These are phyloP conservation scores for Aspergillus glaucus DNA, from an alignment of 2,329 filamentous ascomycete species.

Conservation along the genomic window DNA sequence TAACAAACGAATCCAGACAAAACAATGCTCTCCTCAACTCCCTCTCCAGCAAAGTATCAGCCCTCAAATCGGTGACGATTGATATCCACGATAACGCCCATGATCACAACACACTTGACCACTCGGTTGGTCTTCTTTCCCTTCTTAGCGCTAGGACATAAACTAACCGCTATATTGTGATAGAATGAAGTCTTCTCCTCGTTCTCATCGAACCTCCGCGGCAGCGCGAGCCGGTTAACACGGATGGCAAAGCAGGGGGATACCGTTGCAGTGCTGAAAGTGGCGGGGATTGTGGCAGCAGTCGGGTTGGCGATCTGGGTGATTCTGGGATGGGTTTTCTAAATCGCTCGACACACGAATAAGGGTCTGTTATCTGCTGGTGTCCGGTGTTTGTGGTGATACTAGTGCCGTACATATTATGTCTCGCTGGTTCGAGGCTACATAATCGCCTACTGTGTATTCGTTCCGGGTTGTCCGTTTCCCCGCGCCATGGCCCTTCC, in stretches of 20 bases:
- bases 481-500: too few species aligned
- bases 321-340: constrained; percentile 57
- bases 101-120: constrained; percentile 80
- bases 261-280: constrained; percentile 82
- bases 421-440: constrained; percentile 9
- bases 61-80: constrained; percentile 85
- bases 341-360: constrained; percentile 1
- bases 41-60: constrained; percentile 82
- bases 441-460: too few species aligned
- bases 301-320: constrained; percentile 71
- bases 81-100: constrained; percentile 97
- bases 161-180: background rate
- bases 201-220: constrained; percentile 75
- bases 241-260: constrained; percentile 90
- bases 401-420: background rate
- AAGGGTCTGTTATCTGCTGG: background rate
- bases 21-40: constrained; percentile 94
- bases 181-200: constrained; percentile 86
- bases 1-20: constrained; percentile 49
- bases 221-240: constrained; percentile 72
- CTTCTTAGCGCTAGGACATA: background rate
- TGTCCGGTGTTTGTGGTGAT: background rate
- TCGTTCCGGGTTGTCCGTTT: too few species aligned
- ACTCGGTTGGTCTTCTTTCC: constrained; percentile 56
- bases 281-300: constrained; percentile 74